Base-by-base conservation (phyloP, 345 rosid species). In the Eucalyptus sideroxylon region DNA sequence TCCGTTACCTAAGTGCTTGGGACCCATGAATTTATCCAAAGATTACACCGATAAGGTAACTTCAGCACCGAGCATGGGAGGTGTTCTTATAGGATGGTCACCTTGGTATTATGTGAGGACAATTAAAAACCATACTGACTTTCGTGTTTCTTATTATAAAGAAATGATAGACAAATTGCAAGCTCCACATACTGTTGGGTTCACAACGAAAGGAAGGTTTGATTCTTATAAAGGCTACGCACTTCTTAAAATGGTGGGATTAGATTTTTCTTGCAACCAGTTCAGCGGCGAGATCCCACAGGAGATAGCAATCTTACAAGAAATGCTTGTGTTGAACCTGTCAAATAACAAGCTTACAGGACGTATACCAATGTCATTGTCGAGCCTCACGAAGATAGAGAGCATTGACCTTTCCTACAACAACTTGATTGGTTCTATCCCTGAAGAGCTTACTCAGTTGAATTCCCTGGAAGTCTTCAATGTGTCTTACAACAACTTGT, bases 111-210 rank as follows among this genome's bases (percentile, higher is more conserved):
- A 60, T 27, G 67, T 60, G 67, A 60, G 31, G 8, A 4, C n/a
- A n/a, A n/a, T n/a, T n/a, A n/a, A n/a, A n/a, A n/a, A n/a, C n/a
- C n/a, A n/a, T n/a, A n/a, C n/a, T n/a, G n/a, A n/a, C n/a, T n/a
- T n/a, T n/a, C n/a, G n/a, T n/a, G n/a, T n/a, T n/a, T n/a, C n/a
- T n/a, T n/a, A n/a, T 34, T 34, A 34, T 34, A 34, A 37, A 21
- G 0, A 19, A 21, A 2, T 55, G 1, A 0, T 0, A 4, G 12
- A 2, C 0, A 0, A 1, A 1, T 2, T 4, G 0, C 0, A 1
- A 2, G 7, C 1, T 60, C 31, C 67, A 27, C 31, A 11, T 60
- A 27, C 1, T 12, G 31, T 11, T 11, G n/a, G 31, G 31, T 60
- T 60, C 67, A 60, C 16, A 60, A 60, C 31, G 1, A 60, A 60